Percentiles rank a stretch among this genome's conserved stretches.
These are phyloP conservation scores for Leishmania gerbilli DNA, from an alignment of 208 protist species.

Conservation along the genomic window DNA sequence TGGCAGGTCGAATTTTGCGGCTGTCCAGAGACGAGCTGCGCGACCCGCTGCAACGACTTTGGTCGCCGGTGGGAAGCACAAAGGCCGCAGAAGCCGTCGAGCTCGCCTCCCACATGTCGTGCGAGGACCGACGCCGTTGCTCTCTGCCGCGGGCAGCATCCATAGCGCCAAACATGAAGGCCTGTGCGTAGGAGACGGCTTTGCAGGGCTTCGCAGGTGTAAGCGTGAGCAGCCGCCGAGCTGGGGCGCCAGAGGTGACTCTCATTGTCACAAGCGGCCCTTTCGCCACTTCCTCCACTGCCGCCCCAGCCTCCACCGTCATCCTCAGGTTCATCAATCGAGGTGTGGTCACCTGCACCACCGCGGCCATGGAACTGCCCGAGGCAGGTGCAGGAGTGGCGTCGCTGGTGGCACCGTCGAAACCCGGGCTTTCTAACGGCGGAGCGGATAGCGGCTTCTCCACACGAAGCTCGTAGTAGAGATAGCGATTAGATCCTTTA, in stretches of 20 bases:
- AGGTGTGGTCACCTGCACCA: constrained; percentile 14
- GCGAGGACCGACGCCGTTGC: not conserved
- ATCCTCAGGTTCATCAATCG: constrained; percentile 26
- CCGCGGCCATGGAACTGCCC: not conserved
- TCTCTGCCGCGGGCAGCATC: not conserved
- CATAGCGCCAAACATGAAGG: constrained; percentile 17
- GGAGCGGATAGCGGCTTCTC: not conserved
- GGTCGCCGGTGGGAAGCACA: constrained; percentile 6
- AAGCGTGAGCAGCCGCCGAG: constrained; percentile 13
- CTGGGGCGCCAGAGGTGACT: constrained; percentile 11
- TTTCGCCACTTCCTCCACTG: constrained; percentile 4
- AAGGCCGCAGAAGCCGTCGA: constrained; percentile 17
- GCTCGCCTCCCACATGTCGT: not conserved
- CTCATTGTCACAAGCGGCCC: not conserved
- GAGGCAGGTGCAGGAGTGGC: not conserved
- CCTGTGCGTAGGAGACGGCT: constrained; percentile 18
- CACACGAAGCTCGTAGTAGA: constrained; percentile 31
- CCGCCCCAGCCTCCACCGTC: not conserved
- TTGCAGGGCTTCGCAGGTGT: constrained; percentile 18
- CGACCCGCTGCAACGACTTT: not conserved
- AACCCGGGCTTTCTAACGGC: not conserved
- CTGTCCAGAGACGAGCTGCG: constrained; percentile 28
- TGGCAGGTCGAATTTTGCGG: not conserved
- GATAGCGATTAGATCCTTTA: not conserved
- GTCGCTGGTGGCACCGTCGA: not conserved